Evolutionary conservation across 2,329 filamentous ascomycete genomes (phyloP).

Genomic region (Curvularia lunata): DNA sequence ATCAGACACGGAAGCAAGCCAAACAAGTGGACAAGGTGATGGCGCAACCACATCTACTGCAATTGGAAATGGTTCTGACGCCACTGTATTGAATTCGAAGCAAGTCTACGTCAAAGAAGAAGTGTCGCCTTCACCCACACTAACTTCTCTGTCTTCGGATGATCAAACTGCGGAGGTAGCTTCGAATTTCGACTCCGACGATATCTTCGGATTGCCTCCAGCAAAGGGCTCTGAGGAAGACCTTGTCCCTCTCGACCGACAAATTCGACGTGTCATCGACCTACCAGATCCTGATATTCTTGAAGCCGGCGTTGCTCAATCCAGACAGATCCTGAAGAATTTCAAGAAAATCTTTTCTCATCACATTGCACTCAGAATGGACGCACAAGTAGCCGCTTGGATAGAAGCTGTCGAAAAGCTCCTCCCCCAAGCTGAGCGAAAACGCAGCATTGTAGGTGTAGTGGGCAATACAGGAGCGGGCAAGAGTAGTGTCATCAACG

Average conservation of each 20-base stretch:
- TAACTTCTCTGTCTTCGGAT: background rate
- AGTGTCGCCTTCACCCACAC: background rate
- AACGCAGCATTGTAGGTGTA: conserved; percentile 62
- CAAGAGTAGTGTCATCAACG: conserved; percentile 69
- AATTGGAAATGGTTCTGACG: background rate
- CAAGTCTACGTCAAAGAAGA: background rate
- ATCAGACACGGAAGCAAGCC: background rate
- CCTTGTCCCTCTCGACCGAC: conserved; percentile 14
- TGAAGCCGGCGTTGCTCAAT: conserved; percentile 50
- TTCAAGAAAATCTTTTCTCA: conserved; percentile 43
- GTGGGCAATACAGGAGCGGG: conserved; percentile 68
- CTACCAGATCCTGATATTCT: conserved; percentile 44
- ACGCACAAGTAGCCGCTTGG: conserved; percentile 51
- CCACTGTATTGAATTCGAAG: background rate
- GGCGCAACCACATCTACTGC: background rate
- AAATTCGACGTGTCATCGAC: conserved; percentile 44
- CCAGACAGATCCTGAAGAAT: conserved; percentile 46
- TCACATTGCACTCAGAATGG: conserved; percentile 10
- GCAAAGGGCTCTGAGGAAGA: conserved; percentile 7
- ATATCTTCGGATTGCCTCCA: background rate
- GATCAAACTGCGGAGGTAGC: background rate
- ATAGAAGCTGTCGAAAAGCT: conserved; percentile 52
- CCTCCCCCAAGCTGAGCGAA: conserved; percentile 48
- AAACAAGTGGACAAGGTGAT: background rate
- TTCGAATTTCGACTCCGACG: no score